Percentiles rank a stretch among this genome's conserved stretches.
Evolutionary conservation across 176 grass and related monocot genomes (phyloP).

Genomic region (Bonia amplexicaulis): DNA sequence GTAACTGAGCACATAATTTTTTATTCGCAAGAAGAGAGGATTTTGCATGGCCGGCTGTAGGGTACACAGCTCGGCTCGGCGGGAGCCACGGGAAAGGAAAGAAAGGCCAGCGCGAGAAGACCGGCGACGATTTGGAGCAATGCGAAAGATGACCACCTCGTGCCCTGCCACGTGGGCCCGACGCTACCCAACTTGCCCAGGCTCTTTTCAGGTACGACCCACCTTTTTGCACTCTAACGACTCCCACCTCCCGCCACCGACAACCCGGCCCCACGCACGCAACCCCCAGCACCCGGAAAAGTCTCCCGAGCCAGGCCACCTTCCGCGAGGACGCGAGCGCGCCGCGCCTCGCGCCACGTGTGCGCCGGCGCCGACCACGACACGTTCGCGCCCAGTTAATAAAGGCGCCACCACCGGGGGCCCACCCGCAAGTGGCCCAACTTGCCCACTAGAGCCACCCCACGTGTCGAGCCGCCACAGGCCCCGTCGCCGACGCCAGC

Average conservation of each 20-base stretch:
- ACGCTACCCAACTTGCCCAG: background rate
- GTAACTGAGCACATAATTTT: background rate
- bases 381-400: background rate
- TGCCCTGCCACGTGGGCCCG: background rate
- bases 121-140: background rate
- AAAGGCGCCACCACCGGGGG: background rate
- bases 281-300: background rate
- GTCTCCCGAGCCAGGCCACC: background rate
- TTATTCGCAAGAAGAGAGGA: background rate
- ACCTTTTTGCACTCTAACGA: background rate
- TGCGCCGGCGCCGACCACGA: background rate
- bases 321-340: constrained; percentile 1
- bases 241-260: background rate
- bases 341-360: background rate
- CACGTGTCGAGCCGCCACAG: constrained; percentile 15
- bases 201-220: background rate
- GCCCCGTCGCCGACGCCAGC: background rate
- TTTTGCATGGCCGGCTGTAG: background rate
- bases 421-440: constrained; percentile 34
- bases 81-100: background rate
- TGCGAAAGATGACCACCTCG: background rate
- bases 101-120: background rate
- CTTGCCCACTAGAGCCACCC: constrained; percentile 22
- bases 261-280: background rate
- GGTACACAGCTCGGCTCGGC: background rate